Conservation (phyloP, 768 basidiomycete species). For the Lentinula aciculospora region DNA sequence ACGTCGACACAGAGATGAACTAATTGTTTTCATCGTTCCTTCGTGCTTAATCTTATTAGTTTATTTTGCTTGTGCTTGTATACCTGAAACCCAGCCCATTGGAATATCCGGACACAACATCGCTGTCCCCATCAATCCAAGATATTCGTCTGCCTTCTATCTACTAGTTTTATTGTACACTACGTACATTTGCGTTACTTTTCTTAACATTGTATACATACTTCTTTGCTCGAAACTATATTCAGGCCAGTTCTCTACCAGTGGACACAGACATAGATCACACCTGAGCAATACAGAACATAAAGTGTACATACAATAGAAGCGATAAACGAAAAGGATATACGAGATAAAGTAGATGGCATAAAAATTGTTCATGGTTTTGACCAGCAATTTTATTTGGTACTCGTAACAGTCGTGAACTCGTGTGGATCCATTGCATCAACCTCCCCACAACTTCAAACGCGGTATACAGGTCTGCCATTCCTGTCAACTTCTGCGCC, state of each 20-base stretch:
- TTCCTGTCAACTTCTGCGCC: slow-evolving; percentile 50
- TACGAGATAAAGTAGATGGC: neutral
- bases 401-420: neutral
- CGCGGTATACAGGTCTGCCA: slow-evolving; percentile 24
- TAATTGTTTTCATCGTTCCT: neutral
- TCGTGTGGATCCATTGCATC: neutral
- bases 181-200: too few species aligned
- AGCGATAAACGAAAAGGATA: neutral
- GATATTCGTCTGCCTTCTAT: neutral
- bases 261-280: too few species aligned
- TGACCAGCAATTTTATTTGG: too few species aligned
- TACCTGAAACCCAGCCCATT: neutral
- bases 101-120: neutral
- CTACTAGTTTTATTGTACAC: too few species aligned
- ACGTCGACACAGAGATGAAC: neutral
- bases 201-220: too few species aligned
- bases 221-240: too few species aligned
- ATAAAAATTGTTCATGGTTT: too few species aligned
- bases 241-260: too few species aligned
- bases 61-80: neutral
- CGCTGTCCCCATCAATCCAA: neutral
- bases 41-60: neutral
- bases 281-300: too few species aligned
- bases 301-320: neutral
- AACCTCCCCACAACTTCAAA: neutral